Evolutionary conservation across 768 basidiomycete genomes (phyloP).

Genomic region (Tubosaeta brunneosetosa): DNA sequence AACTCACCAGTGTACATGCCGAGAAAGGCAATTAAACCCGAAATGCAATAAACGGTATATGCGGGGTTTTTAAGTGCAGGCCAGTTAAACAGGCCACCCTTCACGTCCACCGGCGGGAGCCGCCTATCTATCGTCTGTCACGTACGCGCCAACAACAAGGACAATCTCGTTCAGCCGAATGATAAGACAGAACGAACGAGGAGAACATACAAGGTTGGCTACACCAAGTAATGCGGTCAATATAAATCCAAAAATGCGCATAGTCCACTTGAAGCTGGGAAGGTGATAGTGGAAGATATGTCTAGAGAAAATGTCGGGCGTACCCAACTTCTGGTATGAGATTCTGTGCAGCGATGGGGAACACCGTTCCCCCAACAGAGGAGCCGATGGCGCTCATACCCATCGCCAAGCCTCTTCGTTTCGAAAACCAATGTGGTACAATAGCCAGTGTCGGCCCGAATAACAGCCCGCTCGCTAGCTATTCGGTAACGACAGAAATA

Average conservation of each 20-base stretch:
- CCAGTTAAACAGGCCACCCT: slow-evolving; percentile 57
- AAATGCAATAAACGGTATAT: slow-evolving; percentile 55
- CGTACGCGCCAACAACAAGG: not conserved
- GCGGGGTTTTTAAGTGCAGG: slow-evolving; percentile 41
- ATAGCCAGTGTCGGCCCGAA: slow-evolving; percentile 59
- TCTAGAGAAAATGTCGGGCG: slow-evolving; percentile 12
- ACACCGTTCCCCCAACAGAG: slow-evolving; percentile 62
- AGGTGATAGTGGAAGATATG: not conserved
- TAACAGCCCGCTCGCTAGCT: slow-evolving; percentile 49
- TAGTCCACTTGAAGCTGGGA: slow-evolving; percentile 71
- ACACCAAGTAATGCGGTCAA: slow-evolving; percentile 47
- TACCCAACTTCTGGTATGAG: slow-evolving; percentile 55
- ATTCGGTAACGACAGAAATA: not conserved
- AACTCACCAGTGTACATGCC: slow-evolving; percentile 62
- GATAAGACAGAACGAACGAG: not conserved
- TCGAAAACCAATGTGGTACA: slow-evolving; percentile 72
- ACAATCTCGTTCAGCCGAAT: not conserved
- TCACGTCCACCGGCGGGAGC: slow-evolving; percentile 48
- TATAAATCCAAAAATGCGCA: slow-evolving; percentile 66
- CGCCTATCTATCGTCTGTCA: slow-evolving; percentile 38
- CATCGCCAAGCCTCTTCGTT: slow-evolving; percentile 49
- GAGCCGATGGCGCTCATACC: slow-evolving; percentile 63
- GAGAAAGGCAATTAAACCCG: slow-evolving; percentile 54
- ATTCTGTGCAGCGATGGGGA: slow-evolving; percentile 57
- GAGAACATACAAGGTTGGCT: slow-evolving; percentile 46